phyloP scores from a whole-genome alignment of 306 rosid species.

The Glycine tomentella region DNA sequence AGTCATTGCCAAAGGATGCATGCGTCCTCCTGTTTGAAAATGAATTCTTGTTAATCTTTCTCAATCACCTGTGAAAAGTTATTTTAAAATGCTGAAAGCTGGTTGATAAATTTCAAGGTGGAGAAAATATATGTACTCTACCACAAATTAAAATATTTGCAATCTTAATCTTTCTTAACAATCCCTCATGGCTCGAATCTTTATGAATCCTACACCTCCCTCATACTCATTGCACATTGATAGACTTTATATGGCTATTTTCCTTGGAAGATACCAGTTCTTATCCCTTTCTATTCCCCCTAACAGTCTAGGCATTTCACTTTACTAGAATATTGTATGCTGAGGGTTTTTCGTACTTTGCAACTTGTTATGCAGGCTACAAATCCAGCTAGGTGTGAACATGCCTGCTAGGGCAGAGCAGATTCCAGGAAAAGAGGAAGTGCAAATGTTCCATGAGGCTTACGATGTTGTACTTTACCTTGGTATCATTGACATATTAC shows the following conservation, averaged over 20 bases:
- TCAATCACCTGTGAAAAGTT: background rate
- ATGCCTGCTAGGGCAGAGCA: slow-evolving; percentile 99
- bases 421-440: slow-evolving; percentile 70
- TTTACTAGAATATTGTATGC: slow-evolving; percentile 12
- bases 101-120: slow-evolving; percentile 22
- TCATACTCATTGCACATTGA: too few relatives aligned
- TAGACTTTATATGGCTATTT: too few relatives aligned
- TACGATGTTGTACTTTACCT: slow-evolving; percentile 95
- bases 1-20: slow-evolving; percentile 23
- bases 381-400: slow-evolving; percentile 98
- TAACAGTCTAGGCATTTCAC: slow-evolving; percentile 17
- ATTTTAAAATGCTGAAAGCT: slow-evolving; percentile 4
- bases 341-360: background rate
- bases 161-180: background rate
- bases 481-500: slow-evolving; percentile 95
- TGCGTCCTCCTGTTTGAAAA: slow-evolving; percentile 5
- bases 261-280: too few relatives aligned
- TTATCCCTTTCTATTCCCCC: too few relatives aligned
- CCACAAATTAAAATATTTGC: slow-evolving; percentile 17
- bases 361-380: slow-evolving; percentile 62
- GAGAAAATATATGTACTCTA: slow-evolving; percentile 18
- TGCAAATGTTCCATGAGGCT: slow-evolving; percentile 69
- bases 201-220: too few relatives aligned
- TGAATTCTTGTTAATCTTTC: slow-evolving; percentile 3
- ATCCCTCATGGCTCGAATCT: too few relatives aligned